Evolutionary conservation across 176 grass and related monocot species (phyloP).

Genomic region (Poa pratensis): DNA sequence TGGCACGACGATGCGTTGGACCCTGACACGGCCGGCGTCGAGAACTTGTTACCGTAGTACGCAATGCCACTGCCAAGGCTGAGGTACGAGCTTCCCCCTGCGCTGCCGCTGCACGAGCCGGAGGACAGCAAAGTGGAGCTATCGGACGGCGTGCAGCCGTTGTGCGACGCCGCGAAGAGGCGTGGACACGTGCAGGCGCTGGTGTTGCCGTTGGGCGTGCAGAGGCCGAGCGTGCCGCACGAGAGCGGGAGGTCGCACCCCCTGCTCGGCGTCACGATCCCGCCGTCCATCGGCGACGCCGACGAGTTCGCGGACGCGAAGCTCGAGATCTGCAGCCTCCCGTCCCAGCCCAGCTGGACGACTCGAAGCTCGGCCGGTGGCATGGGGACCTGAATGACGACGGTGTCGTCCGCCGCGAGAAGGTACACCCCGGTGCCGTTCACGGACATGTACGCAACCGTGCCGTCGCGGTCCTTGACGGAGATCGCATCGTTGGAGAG

Average conservation of each 20-base stretch:
- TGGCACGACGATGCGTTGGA: constrained; percentile 52
- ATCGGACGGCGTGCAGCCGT: constrained; percentile 59
- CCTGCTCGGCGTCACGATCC: constrained; percentile 46
- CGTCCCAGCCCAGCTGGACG: constrained; percentile 43
- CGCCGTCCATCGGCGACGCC: constrained; percentile 24
- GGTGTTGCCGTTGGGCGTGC: constrained; percentile 40
- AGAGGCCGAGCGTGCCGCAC: constrained; percentile 74
- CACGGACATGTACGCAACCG: constrained; percentile 49
- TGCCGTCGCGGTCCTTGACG: constrained; percentile 51
- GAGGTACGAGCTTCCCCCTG: constrained; percentile 31
- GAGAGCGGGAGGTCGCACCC: constrained; percentile 62
- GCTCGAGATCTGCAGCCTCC: constrained; percentile 56
- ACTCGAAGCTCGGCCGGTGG: constrained; percentile 43
- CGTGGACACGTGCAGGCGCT: constrained; percentile 60
- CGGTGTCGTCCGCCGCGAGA: constrained; percentile 34
- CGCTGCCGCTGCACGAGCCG: constrained; percentile 12
- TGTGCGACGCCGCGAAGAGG: constrained; percentile 48
- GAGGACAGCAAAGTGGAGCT: constrained; percentile 36
- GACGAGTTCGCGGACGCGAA: constrained; percentile 57
- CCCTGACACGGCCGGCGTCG: constrained; percentile 35
- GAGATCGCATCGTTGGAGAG: constrained; percentile 51
- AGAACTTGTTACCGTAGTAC: constrained; percentile 72
- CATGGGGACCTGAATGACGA: constrained; percentile 43
- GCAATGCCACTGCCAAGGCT: constrained; percentile 48
- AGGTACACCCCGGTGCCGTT: constrained; percentile 71